phyloP scores from a whole-genome alignment of 805 yeast genomes.

The Saccharomycopsis selenospora region DNA sequence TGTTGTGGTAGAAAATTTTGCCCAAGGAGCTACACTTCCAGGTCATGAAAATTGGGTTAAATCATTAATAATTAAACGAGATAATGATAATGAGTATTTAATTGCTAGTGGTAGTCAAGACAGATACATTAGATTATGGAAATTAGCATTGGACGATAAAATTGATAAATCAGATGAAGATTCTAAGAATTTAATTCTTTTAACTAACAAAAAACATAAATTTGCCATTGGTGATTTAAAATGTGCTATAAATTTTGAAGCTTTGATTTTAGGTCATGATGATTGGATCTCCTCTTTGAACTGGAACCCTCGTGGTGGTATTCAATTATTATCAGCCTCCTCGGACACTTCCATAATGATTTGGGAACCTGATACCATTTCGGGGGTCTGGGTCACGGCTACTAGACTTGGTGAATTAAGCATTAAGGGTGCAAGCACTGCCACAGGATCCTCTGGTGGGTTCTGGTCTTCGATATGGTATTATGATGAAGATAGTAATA shows the following conservation, averaged over 20 bases:
- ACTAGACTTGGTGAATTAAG: constrained; percentile 85
- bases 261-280: constrained; percentile 94
- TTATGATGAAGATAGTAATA: constrained; percentile 27
- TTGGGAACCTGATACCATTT: constrained; percentile 82
- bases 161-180: constrained; percentile 36
- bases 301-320: constrained; percentile 60
- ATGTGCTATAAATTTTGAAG: constrained; percentile 74
- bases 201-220: constrained; percentile 68
- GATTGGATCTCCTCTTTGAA: constrained; percentile 87
- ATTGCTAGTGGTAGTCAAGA: constrained; percentile 93
- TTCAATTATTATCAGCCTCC: constrained; percentile 70
- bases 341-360: constrained; percentile 91
- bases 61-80: constrained; percentile 52
- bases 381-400: constrained; percentile 86
- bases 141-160: constrained; percentile 51
- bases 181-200: constrained; percentile 45
- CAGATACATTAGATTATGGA: constrained; percentile 86
- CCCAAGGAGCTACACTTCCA: constrained; percentile 46
- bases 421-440: constrained; percentile 95
- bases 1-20: constrained; percentile 21
- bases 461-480: constrained; percentile 72
- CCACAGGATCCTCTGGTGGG: constrained; percentile 88
- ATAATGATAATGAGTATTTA: constrained; percentile 44
- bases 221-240: constrained; percentile 34
- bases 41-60: constrained; percentile 99